Percentiles rank a stretch among this genome's conserved stretches.
Conservation (phyloP, 331 rosid genomes). For the Spiraea crenata region DNA sequence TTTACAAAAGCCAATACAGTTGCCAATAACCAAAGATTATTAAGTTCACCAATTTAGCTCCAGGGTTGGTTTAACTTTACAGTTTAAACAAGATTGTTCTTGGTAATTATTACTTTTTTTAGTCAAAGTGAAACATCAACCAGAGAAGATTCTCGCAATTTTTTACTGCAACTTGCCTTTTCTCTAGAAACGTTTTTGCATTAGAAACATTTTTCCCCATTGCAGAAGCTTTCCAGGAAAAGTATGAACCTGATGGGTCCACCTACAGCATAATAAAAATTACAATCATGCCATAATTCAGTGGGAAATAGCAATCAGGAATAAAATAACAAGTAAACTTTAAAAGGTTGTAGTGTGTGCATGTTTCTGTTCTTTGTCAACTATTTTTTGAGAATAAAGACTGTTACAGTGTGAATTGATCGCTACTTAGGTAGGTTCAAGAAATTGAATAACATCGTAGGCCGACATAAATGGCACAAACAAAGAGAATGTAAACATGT, state of each 20-base stretch:
- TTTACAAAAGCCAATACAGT: not conserved
- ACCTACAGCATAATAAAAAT: slow-evolving; percentile 50
- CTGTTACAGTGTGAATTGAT: not conserved
- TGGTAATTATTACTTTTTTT: not conserved
- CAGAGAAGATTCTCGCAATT: not conserved
- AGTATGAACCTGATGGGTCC: slow-evolving; percentile 91
- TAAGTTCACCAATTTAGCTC: not conserved
- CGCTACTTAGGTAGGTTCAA: not conserved
- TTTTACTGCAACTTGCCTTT: slow-evolving; percentile 44
- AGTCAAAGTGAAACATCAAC: not conserved
- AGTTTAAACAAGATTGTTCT: not conserved
- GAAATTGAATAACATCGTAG: not conserved
- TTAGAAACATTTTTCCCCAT: slow-evolving; percentile 97
- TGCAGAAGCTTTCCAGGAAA: slow-evolving; percentile 98
- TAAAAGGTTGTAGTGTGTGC: not conserved
- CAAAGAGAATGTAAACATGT: not conserved
- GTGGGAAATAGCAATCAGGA: not conserved
- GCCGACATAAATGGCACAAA: not conserved
- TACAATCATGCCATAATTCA: not conserved
- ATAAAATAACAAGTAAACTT: not conserved
- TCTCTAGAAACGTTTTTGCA: slow-evolving; percentile 87
- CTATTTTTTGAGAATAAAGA: not conserved
- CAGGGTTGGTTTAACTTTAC: not conserved
- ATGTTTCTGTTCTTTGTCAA: not conserved
- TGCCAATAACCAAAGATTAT: not conserved